These are phyloP conservation scores for Didymella segeticola DNA, from an alignment of 2,329 filamentous ascomycete species.

Conservation along the genomic window DNA sequence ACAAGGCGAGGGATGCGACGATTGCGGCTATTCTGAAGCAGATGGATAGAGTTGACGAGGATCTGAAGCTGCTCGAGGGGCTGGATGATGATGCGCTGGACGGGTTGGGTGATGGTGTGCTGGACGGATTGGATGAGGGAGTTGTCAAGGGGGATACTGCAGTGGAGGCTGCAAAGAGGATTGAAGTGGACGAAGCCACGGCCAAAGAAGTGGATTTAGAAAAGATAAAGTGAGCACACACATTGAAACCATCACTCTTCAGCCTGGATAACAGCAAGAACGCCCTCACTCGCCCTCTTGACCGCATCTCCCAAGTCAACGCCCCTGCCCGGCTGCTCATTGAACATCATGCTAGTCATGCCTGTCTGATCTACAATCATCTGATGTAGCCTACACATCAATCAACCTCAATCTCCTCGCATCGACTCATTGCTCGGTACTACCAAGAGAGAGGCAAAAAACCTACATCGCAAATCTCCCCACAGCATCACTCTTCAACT, in stretches of 20 bases:
- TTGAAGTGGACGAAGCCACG: not conserved
- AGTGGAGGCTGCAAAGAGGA: not conserved
- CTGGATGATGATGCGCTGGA: constrained; percentile 31
- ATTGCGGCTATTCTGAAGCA: constrained; percentile 60
- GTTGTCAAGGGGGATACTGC: too few species aligned
- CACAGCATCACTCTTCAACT: constrained; percentile 19
- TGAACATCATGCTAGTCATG: constrained; percentile 16
- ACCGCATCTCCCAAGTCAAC: constrained; percentile 21
- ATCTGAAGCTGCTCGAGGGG: constrained; percentile 37
- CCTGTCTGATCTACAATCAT: constrained; percentile 20
- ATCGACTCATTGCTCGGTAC: too few species aligned
- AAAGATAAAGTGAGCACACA: not conserved
- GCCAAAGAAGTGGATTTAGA: not conserved
- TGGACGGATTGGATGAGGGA: not conserved
- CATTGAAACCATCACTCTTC: too few species aligned
- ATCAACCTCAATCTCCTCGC: too few species aligned
- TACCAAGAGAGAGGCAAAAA: not conserved
- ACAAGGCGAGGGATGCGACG: constrained; percentile 61
- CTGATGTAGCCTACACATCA: not conserved
- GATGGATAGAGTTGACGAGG: constrained; percentile 59
- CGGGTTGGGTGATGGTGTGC: constrained; percentile 15
- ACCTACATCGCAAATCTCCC: constrained; percentile 20
- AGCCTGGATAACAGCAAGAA: too few species aligned
- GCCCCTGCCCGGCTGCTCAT: constrained; percentile 11
- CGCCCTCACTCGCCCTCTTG: constrained; percentile 10